These are phyloP conservation scores for Rasamsonia emersonii DNA, from an alignment of 2,329 filamentous ascomycete species.

Conservation along the genomic window DNA sequence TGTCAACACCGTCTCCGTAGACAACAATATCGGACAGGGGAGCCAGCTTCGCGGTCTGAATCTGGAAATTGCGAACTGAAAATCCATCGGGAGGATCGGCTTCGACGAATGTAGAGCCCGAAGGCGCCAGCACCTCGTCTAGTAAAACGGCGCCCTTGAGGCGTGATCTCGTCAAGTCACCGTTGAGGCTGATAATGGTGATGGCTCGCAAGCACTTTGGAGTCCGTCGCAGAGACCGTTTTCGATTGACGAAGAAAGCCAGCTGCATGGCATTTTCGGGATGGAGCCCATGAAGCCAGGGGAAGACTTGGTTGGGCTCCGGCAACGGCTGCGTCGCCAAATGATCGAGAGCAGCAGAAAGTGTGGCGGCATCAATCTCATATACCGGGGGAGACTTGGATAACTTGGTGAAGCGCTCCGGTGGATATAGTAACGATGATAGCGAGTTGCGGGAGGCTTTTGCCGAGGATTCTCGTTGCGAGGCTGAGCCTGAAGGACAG, in stretches of 20 bases:
- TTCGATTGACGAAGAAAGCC: conserved; percentile 76
- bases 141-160: conserved; percentile 82
- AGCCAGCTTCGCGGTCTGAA: conserved; percentile 81
- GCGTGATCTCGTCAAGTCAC: conserved; percentile 63
- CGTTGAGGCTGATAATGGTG: conserved; percentile 81
- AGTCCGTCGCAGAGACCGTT: conserved; percentile 59
- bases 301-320: conserved; percentile 78
- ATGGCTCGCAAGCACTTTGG: conserved; percentile 72
- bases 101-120: conserved; percentile 60
- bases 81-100: conserved; percentile 84
- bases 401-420: conserved; percentile 52
- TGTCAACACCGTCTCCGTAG: conserved; percentile 66
- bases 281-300: conserved; percentile 92
- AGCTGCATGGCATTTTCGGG: conserved; percentile 81
- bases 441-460: conserved; percentile 46
- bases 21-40: conserved; percentile 86
- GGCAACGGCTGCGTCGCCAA: conserved; percentile 72
- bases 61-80: conserved; percentile 94
- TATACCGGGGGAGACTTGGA: conserved; percentile 56
- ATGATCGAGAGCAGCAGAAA: conserved; percentile 68
- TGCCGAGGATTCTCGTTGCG: conserved; percentile 54
- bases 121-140: conserved; percentile 62
- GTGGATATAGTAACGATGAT: conserved; percentile 67
- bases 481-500: conserved; percentile 69
- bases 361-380: conserved; percentile 58